Conservation (phyloP, 768 basidiomycete genomes). For the Chalciporus chontae region DNA sequence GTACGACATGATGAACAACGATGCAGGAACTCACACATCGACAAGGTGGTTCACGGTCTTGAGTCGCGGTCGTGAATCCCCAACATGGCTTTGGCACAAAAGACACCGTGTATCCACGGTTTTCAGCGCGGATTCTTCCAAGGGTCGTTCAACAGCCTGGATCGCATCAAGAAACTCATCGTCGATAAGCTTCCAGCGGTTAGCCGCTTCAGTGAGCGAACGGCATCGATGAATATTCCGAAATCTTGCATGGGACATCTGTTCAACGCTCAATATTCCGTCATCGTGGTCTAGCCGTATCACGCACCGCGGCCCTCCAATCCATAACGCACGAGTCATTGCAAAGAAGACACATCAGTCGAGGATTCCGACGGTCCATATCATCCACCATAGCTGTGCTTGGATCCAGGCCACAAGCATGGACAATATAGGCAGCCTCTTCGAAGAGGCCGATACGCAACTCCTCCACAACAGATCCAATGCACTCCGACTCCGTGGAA, state of each 20-base stretch:
- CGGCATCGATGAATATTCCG: background rate
- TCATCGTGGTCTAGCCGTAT: background rate
- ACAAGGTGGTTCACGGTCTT: no score
- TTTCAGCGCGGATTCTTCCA: no score
- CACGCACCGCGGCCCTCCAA: constrained; percentile 4
- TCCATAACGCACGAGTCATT: no score
- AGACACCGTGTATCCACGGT: background rate
- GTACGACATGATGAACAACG: no score
- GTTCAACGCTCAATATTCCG: background rate
- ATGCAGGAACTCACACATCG: no score
- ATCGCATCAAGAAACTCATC: background rate
- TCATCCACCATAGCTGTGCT: background rate
- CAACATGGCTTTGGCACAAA: constrained; percentile 7
- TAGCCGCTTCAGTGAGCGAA: background rate
- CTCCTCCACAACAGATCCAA: background rate
- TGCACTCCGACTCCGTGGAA: background rate
- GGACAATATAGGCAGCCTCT: background rate
- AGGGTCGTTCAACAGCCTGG: background rate
- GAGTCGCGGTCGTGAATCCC: background rate
- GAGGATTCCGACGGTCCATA: constrained; percentile 4
- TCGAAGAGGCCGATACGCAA: background rate
- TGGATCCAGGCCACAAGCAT: constrained; percentile 5
- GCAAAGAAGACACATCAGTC: background rate
- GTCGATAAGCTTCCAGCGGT: background rate
- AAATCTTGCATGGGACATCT: background rate